Evolutionary conservation across 2,329 filamentous ascomycete species (phyloP).

Genomic region (Cladorrhinum sp.): DNA sequence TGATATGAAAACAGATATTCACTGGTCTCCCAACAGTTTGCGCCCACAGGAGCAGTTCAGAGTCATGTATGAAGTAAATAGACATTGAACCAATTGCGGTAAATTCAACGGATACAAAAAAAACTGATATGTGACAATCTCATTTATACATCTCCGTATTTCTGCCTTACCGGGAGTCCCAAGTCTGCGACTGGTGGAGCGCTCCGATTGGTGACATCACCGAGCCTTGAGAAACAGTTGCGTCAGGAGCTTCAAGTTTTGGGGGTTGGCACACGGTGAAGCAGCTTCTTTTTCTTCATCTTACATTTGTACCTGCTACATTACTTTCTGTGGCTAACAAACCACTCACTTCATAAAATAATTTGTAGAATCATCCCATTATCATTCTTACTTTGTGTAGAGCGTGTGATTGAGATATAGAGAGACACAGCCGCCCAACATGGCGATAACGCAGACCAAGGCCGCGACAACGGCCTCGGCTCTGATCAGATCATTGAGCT

Average conservation of each 20-base stretch:
- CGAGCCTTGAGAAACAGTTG: constrained; percentile 1
- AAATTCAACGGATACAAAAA: not conserved
- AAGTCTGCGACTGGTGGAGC: not conserved
- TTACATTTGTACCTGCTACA: not conserved
- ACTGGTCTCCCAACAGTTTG: too few relatives aligned
- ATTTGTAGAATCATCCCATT: not conserved
- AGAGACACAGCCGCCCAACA: constrained; percentile 19
- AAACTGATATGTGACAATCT: not conserved
- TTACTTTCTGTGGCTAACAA: not conserved
- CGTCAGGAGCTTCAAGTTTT: constrained; percentile 3
- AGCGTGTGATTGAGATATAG: not conserved
- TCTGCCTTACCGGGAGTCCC: not conserved
- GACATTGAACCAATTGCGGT: too few relatives aligned
- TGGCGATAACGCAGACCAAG: constrained; percentile 32
- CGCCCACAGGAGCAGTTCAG: too few relatives aligned
- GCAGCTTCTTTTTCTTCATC: not conserved
- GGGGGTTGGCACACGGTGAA: not conserved
- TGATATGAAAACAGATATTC: too few relatives aligned
- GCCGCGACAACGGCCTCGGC: constrained; percentile 46
- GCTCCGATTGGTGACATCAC: constrained; percentile 8
- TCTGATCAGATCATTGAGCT: constrained; percentile 47
- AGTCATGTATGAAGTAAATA: too few relatives aligned
- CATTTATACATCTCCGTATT: not conserved
- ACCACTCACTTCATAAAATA: not conserved
- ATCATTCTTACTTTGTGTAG: not conserved